These are phyloP conservation scores for Lichtheimia corymbifera DNA, from an alignment of 371 early-diverging fungal species.

Conservation along the genomic window DNA sequence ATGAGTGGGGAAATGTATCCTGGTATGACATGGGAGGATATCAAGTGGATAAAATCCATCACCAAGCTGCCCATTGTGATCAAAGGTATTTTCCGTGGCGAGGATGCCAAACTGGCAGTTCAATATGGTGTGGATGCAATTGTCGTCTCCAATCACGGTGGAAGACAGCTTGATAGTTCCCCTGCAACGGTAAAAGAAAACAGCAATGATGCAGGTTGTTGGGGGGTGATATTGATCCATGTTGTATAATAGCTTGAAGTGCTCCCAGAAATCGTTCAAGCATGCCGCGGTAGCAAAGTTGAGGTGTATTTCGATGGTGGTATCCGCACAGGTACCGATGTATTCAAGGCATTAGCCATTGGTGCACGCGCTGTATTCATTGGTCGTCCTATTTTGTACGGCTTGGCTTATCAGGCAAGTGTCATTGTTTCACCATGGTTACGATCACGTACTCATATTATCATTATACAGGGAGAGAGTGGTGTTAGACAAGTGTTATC, in stretches of 20 bases:
- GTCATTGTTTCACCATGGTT: background rate
- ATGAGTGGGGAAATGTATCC: conserved; percentile 25
- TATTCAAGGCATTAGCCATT: conserved; percentile 72
- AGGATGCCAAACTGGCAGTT: conserved; percentile 71
- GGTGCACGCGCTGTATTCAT: conserved; percentile 75
- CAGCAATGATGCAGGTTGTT: background rate
- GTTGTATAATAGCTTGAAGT: conserved; percentile 40
- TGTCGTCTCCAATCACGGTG: conserved; percentile 81
- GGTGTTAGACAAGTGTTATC: conserved; percentile 24
- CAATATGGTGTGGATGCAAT: conserved; percentile 63
- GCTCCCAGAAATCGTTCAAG: conserved; percentile 62
- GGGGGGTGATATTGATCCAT: background rate
- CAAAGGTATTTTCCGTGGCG: conserved; percentile 72
- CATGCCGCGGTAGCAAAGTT: conserved; percentile 45
- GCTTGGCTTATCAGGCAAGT: conserved; percentile 39
- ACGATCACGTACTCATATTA: background rate
- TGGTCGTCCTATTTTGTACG: conserved; percentile 67
- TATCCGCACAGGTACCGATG: conserved; percentile 62
- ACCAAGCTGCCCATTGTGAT: conserved; percentile 68
- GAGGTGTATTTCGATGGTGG: conserved; percentile 78
- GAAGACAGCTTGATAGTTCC: conserved; percentile 71
- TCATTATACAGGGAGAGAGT: conserved; percentile 8
- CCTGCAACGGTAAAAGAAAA: conserved; percentile 45
- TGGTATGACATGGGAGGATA: conserved; percentile 68
- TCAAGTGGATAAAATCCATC: conserved; percentile 63